Conservation (phyloP, 192 early-diverging fungal genomes). For the Backusella westeae region DNA sequence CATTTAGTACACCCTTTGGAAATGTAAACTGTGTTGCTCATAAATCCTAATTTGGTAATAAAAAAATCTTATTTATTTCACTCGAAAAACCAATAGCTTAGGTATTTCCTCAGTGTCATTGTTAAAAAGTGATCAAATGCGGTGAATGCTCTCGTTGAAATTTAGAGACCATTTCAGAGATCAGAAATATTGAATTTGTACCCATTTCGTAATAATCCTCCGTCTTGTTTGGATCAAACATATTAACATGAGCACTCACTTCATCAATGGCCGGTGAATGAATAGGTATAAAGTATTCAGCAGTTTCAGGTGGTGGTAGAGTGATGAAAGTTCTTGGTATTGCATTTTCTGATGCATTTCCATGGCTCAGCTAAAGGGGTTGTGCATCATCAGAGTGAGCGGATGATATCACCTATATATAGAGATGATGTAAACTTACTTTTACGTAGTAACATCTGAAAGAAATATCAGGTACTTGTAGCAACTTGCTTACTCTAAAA, state of each 20-base stretch:
- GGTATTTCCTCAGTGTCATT: not conserved
- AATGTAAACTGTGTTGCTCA: not conserved
- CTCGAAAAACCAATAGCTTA: not conserved
- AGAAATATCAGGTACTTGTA: constrained; percentile 17
- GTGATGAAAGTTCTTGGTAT: constrained; percentile 25
- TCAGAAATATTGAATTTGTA: constrained; percentile 2
- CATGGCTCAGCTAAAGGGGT: not conserved
- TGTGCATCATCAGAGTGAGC: not conserved
- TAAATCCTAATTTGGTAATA: not conserved
- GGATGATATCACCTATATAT: not conserved
- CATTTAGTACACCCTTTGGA: not conserved
- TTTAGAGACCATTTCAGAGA: constrained; percentile 16
- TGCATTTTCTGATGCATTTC: not conserved
- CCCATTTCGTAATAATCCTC: constrained; percentile 21
- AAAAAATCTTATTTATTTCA: not conserved
- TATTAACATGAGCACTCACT: constrained; percentile 29
- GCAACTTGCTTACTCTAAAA: constrained; percentile 10
- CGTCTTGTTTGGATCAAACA: constrained; percentile 29
- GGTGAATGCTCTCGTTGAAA: not conserved
- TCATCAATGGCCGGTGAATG: constrained; percentile 10
- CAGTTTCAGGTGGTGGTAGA: constrained; percentile 20
- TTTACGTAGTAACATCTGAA: constrained; percentile 32
- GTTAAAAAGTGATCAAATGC: not conserved
- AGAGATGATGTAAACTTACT: not conserved
- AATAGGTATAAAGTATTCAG: constrained; percentile 20